Base-by-base conservation (phyloP, 345 rosid genomes). In the Salix arbutifolia region DNA sequence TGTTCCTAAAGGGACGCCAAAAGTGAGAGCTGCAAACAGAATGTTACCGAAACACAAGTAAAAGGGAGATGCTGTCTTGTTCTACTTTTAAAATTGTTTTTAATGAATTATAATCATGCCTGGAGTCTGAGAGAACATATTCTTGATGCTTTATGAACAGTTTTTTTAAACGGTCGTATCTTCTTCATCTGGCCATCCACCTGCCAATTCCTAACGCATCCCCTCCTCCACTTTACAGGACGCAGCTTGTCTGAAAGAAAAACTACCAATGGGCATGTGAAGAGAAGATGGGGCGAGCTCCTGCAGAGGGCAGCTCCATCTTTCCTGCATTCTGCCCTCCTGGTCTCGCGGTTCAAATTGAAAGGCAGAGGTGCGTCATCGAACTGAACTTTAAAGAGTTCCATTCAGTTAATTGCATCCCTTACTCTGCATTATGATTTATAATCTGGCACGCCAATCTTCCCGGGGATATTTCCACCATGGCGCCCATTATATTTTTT, bases 11-110 rank as follows among this genome's bases (percentile, higher is more conserved):
- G 75, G 48, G 12, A 46, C 35, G 76, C 74, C 53, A 74, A 74
- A 53, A 73, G 50, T 11, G 53, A 9, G 72, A 78, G 77, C 82
- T 75, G 64, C 82, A 82, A 82, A 35, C 77, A 69, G 85, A 68
- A 75, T 78, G 85, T 78, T 53, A 42, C 50, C 65, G 52, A 80
- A 71, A 67, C 40, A 56, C 5, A 46, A 60, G 74, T 46, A 33
- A 67, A 61, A 67, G 67, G 30, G 64, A 75, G 80, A 75, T 67
- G 75, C 77, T 62, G 52, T 26, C 74, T 50, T 73, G 74, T 73
- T 70, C 71, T 21, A 25, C 81, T 74, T 81, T 70, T 35, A 53
- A 28, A 37, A 19, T 52, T 65, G 23, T 30, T 75, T 71, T 67
- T 78, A n/a, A 6, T 31, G 1, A 53, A 65, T 72, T 18, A 28